Evolutionary conservation across 2,329 filamentous ascomycete genomes (phyloP), one percentile per base, ranked within the genome.

Genomic region (Colletotrichum limetticola): DNA sequence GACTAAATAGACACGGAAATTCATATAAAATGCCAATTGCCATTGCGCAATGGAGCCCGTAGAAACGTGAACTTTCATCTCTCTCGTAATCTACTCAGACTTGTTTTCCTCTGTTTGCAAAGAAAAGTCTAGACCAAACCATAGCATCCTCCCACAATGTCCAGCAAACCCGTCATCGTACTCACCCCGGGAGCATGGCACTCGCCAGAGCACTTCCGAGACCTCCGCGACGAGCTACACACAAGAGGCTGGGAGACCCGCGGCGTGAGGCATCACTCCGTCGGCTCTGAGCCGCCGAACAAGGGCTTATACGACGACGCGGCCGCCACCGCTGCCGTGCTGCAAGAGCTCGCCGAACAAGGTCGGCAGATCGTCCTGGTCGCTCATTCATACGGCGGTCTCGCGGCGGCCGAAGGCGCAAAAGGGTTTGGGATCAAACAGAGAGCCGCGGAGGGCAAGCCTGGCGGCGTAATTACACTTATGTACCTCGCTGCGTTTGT

Each of bases 321-420:
- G 2, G 71, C 76, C 0, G 78, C 77, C 4, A 77, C 84, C 7
- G 78, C 79, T 7, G 19, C 56, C 0, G 71, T 74, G 0, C 35
- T 84, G 28, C 58, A 76, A 19, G 61, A 67, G 3, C 78, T 85
- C 6, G 75, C 78, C 5, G 80, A 80, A 19, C 63, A 77, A 2
- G 82, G 82, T 8, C 83, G 83, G 46, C 78, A 86, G n/a, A 80
- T 87, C 7, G 75, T 86, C 0, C 79, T 86, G 1, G 75, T 84
- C 4, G 78, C 81, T 4, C 85, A 87, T 72, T 86, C 83, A 1
- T 86, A 85, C 76, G 82, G 82, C 16, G 85, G 85, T 7, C 75
- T 84, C 0, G 78, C 85, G 1, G 81, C 79, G 4, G 78, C 80
- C 26, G 81, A 82, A 49, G 84, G 82, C 0, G 75, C 85, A 4